Conservation (phyloP, 495 filamentous ascomycete species). For the Platismatia glauca region DNA sequence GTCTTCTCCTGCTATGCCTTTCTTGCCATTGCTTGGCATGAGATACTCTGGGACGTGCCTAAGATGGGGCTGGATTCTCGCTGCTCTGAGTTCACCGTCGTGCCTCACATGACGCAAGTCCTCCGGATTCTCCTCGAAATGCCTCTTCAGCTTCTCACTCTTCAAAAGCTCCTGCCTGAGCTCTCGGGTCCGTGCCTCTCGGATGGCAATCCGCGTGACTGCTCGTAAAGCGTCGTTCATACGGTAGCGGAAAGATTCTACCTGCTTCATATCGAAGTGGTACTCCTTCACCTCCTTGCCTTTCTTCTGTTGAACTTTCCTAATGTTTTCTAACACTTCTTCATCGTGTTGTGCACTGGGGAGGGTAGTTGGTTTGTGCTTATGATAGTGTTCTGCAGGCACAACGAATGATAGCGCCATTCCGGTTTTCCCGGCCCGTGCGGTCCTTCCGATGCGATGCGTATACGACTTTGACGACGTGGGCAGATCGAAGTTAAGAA, state of each 20-base stretch:
- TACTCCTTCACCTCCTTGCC: slow-evolving; percentile 78
- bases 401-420: slow-evolving; percentile 94
- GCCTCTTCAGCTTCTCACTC: slow-evolving; percentile 84
- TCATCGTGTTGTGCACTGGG: slow-evolving; percentile 72
- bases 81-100: slow-evolving; percentile 74
- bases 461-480: slow-evolving; percentile 83
- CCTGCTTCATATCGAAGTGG: slow-evolving; percentile 86
- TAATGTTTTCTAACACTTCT: slow-evolving; percentile 63
- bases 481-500: slow-evolving; percentile 96
- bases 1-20: slow-evolving; percentile 50
- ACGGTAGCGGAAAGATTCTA: slow-evolving; percentile 88
- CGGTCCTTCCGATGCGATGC: slow-evolving; percentile 91
- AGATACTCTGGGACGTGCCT: slow-evolving; percentile 95
- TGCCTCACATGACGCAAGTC: slow-evolving; percentile 82
- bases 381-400: slow-evolving; percentile 67
- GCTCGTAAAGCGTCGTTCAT: slow-evolving; percentile 81
- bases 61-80: slow-evolving; percentile 75
- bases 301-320: slow-evolving; percentile 58
- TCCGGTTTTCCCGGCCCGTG: slow-evolving; percentile 77
- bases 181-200: slow-evolving; percentile 82
- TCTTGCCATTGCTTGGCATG: slow-evolving; percentile 68
- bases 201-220: slow-evolving; percentile 72
- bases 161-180: slow-evolving; percentile 82
- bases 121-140: slow-evolving; percentile 94
- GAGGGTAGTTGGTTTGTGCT: slow-evolving; percentile 78